Conservation (phyloP, 2,329 filamentous ascomycete genomes). For the Fusarium foetens region DNA sequence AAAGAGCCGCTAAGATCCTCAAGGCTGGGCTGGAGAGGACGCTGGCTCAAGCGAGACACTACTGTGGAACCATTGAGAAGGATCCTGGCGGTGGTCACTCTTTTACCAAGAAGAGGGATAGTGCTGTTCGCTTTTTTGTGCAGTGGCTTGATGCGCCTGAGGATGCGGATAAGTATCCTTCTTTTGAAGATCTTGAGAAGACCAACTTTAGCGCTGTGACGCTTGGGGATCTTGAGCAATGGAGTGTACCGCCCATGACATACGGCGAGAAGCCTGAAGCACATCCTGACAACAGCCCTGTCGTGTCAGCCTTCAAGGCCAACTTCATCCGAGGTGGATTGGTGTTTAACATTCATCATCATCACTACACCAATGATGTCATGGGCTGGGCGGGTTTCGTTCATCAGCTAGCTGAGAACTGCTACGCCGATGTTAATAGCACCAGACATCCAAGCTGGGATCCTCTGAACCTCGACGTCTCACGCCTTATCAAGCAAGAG, state of each 20-base stretch:
- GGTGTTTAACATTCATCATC: conserved; percentile 54
- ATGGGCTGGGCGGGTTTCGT: conserved; percentile 54
- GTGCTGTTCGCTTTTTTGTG: conserved; percentile 49
- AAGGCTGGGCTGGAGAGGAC: conserved; percentile 51
- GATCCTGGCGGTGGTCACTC: conserved; percentile 50
- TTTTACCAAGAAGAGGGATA: conserved; percentile 50
- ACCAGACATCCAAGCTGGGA: conserved; percentile 50
- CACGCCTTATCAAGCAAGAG: conserved; percentile 46
- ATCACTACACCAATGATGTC: conserved; percentile 56
- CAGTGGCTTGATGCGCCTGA: conserved; percentile 51
- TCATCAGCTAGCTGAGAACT: conserved; percentile 57
- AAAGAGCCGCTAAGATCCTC: conserved; percentile 40
- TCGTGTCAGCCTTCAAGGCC: conserved; percentile 52
- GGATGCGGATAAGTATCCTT: conserved; percentile 44
- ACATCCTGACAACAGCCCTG: conserved; percentile 48
- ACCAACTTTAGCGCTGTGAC: conserved; percentile 47
- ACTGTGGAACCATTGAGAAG: conserved; percentile 54
- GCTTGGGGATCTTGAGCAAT: conserved; percentile 49
- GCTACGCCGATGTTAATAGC: conserved; percentile 46
- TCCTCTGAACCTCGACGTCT: conserved; percentile 49
- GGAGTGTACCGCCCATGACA: conserved; percentile 52
- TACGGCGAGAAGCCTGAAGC: conserved; percentile 54
- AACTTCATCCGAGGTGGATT: conserved; percentile 56
- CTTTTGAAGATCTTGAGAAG: conserved; percentile 52
- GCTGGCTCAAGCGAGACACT: conserved; percentile 51